These are phyloP conservation scores for Lophiostoma macrostomum DNA, from an alignment of 495 filamentous ascomycete species.

Conservation along the genomic window DNA sequence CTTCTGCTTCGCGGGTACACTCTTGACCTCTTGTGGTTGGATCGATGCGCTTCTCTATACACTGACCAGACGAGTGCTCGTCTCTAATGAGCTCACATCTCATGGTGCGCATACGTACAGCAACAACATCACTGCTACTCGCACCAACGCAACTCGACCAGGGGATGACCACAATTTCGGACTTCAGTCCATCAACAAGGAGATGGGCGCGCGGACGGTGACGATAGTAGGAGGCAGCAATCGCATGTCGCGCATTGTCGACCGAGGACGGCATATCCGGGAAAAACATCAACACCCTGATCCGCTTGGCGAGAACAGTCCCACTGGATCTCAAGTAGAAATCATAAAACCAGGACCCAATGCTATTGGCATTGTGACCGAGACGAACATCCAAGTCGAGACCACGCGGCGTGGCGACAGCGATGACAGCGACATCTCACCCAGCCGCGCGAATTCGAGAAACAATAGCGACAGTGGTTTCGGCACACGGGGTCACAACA, in stretches of 20 bases:
- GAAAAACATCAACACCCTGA: neutral
- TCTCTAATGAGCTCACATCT: slow-evolving; percentile 37
- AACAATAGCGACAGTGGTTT: slow-evolving; percentile 15
- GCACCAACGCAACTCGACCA: slow-evolving; percentile 9
- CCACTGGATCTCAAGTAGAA: slow-evolving; percentile 17
- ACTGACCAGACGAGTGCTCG: slow-evolving; percentile 54
- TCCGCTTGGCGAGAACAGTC: slow-evolving; percentile 3
- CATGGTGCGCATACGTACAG: neutral
- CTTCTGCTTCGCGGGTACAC: slow-evolving; percentile 66
- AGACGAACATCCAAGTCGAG: slow-evolving; percentile 27
- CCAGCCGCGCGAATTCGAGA: slow-evolving; percentile 1
- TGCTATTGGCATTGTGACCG: slow-evolving; percentile 27
- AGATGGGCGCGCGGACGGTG: slow-evolving; percentile 21
- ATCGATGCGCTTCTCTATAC: slow-evolving; percentile 72
- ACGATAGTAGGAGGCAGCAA: slow-evolving; percentile 28
- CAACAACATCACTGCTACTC: slow-evolving; percentile 6
- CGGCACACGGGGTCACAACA: too few relatives aligned
- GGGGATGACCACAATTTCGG: slow-evolving; percentile 16
- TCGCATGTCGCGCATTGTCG: slow-evolving; percentile 19
- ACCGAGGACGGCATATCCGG: neutral
- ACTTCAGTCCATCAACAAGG: slow-evolving; percentile 19
- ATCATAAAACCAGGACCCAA: slow-evolving; percentile 23
- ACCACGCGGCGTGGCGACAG: neutral
- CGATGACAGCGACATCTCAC: slow-evolving; percentile 12
- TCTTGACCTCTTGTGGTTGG: slow-evolving; percentile 72